Evolutionary conservation across 352 stramenopile genomes (phyloP).

Genomic region (Phytophthora citricola): DNA sequence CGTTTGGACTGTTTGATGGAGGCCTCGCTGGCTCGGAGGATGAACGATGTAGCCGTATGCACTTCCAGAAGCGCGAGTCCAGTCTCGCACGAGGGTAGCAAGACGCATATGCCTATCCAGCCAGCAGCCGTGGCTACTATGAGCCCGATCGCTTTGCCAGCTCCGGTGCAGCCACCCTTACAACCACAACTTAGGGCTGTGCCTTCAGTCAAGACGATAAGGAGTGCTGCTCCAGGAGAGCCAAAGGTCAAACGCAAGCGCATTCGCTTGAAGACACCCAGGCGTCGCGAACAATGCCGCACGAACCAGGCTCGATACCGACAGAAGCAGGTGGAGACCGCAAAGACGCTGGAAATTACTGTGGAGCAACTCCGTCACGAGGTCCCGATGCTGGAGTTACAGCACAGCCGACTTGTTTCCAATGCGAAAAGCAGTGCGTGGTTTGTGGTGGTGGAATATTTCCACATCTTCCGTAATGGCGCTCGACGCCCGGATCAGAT

Average conservation of each 20-base stretch:
- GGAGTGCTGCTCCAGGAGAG: neutral
- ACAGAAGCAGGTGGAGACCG: slow-evolving; percentile 36
- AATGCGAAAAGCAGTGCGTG: slow-evolving; percentile 7
- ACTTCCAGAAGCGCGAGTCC: neutral
- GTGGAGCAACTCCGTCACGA: slow-evolving; percentile 32
- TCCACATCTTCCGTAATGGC: slow-evolving; percentile 33
- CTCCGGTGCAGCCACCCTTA: neutral
- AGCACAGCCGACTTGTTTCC: slow-evolving; percentile 18
- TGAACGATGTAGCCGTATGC: neutral
- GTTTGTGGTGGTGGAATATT: slow-evolving; percentile 29
- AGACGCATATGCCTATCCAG: neutral
- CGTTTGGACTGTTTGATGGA: slow-evolving; percentile 13
- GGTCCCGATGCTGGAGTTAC: slow-evolving; percentile 28
- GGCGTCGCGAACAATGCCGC: slow-evolving; percentile 56
- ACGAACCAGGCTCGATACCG: slow-evolving; percentile 56
- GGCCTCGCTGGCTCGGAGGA: slow-evolving; percentile 3
- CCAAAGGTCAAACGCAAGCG: slow-evolving; percentile 38
- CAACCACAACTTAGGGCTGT: neutral
- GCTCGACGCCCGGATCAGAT: neutral
- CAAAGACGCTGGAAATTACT: slow-evolving; percentile 23
- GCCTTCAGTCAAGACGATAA: slow-evolving; percentile 10
- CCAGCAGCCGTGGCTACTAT: neutral
- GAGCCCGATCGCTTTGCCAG: neutral
- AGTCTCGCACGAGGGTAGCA: neutral
- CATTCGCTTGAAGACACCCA: slow-evolving; percentile 47